A percentile compares a stretch with the other conserved stretches of the same genome.
Conservation (phyloP, 768 basidiomycete genomes). For the Hericium rajendrae region DNA sequence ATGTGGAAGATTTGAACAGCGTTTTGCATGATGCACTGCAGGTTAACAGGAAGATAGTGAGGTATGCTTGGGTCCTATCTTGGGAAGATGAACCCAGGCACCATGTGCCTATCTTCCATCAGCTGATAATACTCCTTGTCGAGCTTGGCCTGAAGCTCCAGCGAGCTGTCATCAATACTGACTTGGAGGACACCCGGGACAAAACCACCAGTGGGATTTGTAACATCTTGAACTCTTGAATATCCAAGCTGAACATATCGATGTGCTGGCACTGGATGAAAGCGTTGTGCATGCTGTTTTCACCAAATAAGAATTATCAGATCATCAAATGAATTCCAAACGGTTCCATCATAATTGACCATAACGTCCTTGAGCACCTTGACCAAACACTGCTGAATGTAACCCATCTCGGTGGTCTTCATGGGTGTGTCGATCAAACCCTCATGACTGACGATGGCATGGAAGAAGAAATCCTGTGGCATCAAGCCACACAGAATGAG, state of each 20-base stretch:
- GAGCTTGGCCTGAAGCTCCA: slow-evolving; percentile 74
- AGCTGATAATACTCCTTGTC: slow-evolving; percentile 70
- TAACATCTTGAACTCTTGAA: slow-evolving; percentile 85
- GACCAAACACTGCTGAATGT: slow-evolving; percentile 95
- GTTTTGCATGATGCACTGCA: slow-evolving; percentile 92
- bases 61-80: slow-evolving; percentile 57
- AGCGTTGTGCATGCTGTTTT: slow-evolving; percentile 98
- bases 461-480: slow-evolving; percentile 99
- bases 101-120: slow-evolving; percentile 59
- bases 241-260: slow-evolving; percentile 75
- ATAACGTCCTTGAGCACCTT: slow-evolving; percentile 97
- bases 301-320: slow-evolving; percentile 95
- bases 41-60: slow-evolving; percentile 91
- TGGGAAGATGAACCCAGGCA: slow-evolving; percentile 82
- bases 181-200: slow-evolving; percentile 72
- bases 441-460: slow-evolving; percentile 99
- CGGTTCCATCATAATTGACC: slow-evolving; percentile 97
- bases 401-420: slow-evolving; percentile 98
- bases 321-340: slow-evolving; percentile 94
- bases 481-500: slow-evolving; percentile 90
- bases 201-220: slow-evolving; percentile 74
- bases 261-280: slow-evolving; percentile 94
- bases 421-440: slow-evolving; percentile 99
- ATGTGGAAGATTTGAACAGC: slow-evolving; percentile 96
- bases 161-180: slow-evolving; percentile 76